These are phyloP conservation scores for Aspergillus sp. DNA, from an alignment of 2,329 filamentous ascomycete genomes.

Conservation along the genomic window DNA sequence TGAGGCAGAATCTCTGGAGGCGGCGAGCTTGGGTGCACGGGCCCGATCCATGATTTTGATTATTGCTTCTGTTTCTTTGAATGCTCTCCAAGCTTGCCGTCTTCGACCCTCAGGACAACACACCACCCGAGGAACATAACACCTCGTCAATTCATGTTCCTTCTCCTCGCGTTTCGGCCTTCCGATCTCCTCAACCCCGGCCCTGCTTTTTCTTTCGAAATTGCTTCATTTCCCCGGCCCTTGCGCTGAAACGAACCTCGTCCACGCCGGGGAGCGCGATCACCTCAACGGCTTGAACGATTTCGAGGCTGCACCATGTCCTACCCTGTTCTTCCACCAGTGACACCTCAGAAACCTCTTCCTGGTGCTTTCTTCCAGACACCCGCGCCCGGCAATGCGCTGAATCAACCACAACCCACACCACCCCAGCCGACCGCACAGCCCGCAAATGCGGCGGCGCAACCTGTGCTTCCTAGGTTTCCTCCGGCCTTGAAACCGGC, in stretches of 20 bases:
- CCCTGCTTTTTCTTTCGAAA: conserved; percentile 14
- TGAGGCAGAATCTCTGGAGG: conserved; percentile 4
- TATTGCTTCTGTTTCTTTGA: conserved; percentile 7
- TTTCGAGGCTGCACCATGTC: conserved; percentile 37
- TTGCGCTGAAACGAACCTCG: conserved; percentile 19
- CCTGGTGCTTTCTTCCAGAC: conserved; percentile 45
- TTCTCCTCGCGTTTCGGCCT: conserved; percentile 5
- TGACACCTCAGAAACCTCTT: conserved; percentile 42
- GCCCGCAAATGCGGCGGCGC: conserved; percentile 31
- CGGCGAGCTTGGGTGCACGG: too few species aligned
- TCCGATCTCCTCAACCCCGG: conserved; percentile 14
- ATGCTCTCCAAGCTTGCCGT: conserved; percentile 11
- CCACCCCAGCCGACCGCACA: conserved; percentile 27
- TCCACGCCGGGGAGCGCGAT: conserved; percentile 27
- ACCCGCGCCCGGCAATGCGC: conserved; percentile 37
- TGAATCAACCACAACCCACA: conserved; percentile 36
- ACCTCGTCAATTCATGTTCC: conserved; percentile 21
- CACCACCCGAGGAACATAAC: conserved; percentile 10
- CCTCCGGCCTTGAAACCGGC: conserved; percentile 40
- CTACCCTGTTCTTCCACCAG: conserved; percentile 37
- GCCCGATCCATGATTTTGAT: background rate
- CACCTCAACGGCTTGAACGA: conserved; percentile 11
- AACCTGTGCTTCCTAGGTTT: conserved; percentile 33
- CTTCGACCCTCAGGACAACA: conserved; percentile 15
- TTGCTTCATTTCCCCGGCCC: conserved; percentile 8